Percentiles rank a stretch among this genome's conserved stretches.
phyloP scores from a whole-genome alignment of 805 yeast genomes.

The Saccharomycopsis sp. region DNA sequence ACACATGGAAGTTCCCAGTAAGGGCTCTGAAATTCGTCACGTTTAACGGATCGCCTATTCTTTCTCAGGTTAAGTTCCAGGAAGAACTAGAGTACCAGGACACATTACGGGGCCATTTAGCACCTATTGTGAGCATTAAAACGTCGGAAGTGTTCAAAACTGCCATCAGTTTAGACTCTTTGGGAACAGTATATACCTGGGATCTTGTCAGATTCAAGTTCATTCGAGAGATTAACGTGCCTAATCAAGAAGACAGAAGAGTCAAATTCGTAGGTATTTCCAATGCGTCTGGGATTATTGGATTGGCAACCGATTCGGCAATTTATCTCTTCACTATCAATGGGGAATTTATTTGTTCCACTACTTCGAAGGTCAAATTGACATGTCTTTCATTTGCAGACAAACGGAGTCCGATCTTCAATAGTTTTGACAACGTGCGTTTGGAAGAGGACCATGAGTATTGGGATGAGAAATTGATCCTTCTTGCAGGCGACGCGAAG shows the following conservation, averaged over 20 bases:
- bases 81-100: constrained; percentile 35
- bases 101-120: constrained; percentile 53
- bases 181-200: constrained; percentile 58
- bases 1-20: constrained; percentile 45
- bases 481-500: constrained; percentile 33
- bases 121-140: constrained; percentile 39
- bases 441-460: constrained; percentile 31
- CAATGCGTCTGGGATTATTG: constrained; percentile 49
- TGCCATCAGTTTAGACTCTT: constrained; percentile 46
- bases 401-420: constrained; percentile 26
- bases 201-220: constrained; percentile 48
- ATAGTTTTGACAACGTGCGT: constrained; percentile 24
- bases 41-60: constrained; percentile 19
- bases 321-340: constrained; percentile 45
- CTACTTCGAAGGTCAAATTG: constrained; percentile 18
- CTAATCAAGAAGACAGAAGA: constrained; percentile 13
- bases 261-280: constrained; percentile 39
- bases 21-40: constrained; percentile 23
- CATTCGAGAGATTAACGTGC: constrained; percentile 33
- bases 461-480: constrained; percentile 33
- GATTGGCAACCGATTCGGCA: constrained; percentile 28
- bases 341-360: constrained; percentile 36
- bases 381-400: constrained; percentile 22
- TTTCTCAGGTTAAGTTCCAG: constrained; percentile 22
- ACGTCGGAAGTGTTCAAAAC: constrained; percentile 48